Evolutionary conservation across 1,284 basidiomycete genomes (phyloP).

Genomic region (Cystobasidiaceae sp.): DNA sequence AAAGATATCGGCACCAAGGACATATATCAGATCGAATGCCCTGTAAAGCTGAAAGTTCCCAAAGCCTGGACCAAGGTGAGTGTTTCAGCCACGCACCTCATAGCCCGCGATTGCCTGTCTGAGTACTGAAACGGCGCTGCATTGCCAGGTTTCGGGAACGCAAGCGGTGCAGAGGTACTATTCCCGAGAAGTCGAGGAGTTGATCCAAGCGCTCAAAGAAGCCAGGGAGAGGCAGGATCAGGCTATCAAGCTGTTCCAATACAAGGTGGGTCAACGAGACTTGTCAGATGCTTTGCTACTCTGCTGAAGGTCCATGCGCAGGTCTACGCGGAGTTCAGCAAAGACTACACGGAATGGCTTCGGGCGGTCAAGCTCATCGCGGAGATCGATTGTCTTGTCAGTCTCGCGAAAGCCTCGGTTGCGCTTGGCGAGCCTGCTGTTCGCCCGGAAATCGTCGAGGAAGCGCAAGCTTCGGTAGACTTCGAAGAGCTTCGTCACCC

Average conservation of each 20-base stretch:
- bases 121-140: not conserved
- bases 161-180: conserved; percentile 62
- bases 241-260: conserved; percentile 77
- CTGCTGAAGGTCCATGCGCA: not conserved
- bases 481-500: conserved; percentile 84
- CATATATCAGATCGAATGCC: conserved; percentile 62
- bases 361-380: conserved; percentile 57
- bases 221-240: conserved; percentile 77
- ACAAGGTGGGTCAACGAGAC: conserved; percentile 68
- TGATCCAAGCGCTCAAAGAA: conserved; percentile 79
- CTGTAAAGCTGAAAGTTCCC: conserved; percentile 61
- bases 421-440: conserved; percentile 90
- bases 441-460: conserved; percentile 78
- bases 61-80: conserved; percentile 75
- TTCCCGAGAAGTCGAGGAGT: conserved; percentile 63
- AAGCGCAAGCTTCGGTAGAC: conserved; percentile 68
- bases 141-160: conserved; percentile 50
- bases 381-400: conserved; percentile 90
- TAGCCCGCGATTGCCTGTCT: conserved; percentile 59
- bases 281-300: conserved; percentile 48
- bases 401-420: conserved; percentile 79
- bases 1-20: conserved; percentile 41
- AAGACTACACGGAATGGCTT: conserved; percentile 42
- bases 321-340: conserved; percentile 43
- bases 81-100: conserved; percentile 40